A percentile compares a stretch with the other conserved stretches of the same genome.
Conservation (phyloP, 1,139 yeast species). For the Williopsis jadinii region DNA sequence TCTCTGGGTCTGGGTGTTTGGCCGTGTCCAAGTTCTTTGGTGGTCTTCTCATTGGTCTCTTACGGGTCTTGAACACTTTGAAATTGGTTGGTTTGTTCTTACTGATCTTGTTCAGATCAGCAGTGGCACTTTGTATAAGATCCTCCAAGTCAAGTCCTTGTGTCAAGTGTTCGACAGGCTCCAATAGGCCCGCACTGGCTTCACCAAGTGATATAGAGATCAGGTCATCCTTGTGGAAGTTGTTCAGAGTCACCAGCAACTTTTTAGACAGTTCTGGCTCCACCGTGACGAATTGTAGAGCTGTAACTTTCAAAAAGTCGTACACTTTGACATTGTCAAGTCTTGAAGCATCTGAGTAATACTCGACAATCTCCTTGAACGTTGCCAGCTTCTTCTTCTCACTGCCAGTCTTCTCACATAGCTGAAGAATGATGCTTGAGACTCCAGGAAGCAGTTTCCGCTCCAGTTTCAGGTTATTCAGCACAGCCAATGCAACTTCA, state of each 20-base stretch:
- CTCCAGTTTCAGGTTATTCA: slow-evolving; percentile 32
- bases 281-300: slow-evolving; percentile 37
- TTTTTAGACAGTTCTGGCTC: slow-evolving; percentile 21
- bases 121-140: slow-evolving; percentile 28
- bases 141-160: slow-evolving; percentile 33
- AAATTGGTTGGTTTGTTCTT: slow-evolving; percentile 10
- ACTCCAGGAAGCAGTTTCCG: slow-evolving; percentile 32
- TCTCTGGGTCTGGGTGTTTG: slow-evolving; percentile 51
- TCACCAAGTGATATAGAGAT: slow-evolving; percentile 22
- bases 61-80: slow-evolving; percentile 26
- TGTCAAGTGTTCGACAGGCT: slow-evolving; percentile 30
- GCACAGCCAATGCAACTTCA: slow-evolving; percentile 38
- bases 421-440: slow-evolving; percentile 38
- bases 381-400: slow-evolving; percentile 21
- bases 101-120: slow-evolving; percentile 30
- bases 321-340: slow-evolving; percentile 21
- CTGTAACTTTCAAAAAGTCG: slow-evolving; percentile 39
- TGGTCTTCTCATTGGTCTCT: slow-evolving; percentile 31
- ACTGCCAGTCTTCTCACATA: slow-evolving; percentile 37
- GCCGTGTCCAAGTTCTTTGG: slow-evolving; percentile 36
- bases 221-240: slow-evolving; percentile 25
- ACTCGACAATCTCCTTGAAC: slow-evolving; percentile 26
- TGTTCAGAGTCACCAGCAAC: slow-evolving; percentile 30
- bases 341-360: slow-evolving; percentile 2
- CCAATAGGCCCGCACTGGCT: slow-evolving; percentile 4